phyloP scores from a whole-genome alignment of 2,329 filamentous ascomycete species.

The Nemania sp. region DNA sequence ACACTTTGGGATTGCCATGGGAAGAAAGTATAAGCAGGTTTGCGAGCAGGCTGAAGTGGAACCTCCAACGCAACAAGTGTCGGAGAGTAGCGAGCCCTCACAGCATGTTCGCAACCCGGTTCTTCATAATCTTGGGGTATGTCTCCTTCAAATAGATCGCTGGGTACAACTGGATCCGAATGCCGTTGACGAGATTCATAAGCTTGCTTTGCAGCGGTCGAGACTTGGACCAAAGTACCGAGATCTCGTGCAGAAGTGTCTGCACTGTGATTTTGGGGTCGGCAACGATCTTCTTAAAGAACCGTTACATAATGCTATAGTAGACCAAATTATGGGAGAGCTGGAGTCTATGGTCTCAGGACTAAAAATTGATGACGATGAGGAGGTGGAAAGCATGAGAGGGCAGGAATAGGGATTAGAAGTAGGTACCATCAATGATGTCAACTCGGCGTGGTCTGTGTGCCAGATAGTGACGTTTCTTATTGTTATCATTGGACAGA shows the following conservation, averaged over 20 bases:
- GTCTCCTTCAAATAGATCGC: not conserved
- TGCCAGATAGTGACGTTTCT: too few species aligned
- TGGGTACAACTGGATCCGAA: not conserved
- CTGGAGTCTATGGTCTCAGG: not conserved
- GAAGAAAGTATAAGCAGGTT: not conserved
- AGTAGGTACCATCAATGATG: too few species aligned
- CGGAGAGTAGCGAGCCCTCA: not conserved
- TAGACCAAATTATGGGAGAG: not conserved
- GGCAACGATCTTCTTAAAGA: not conserved
- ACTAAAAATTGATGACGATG: not conserved
- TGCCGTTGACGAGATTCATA: not conserved
- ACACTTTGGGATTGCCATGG: not conserved
- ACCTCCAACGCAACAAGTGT: not conserved
- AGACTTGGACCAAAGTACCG: not conserved
- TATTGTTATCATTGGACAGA: too few species aligned
- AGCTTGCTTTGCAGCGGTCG: not conserved
- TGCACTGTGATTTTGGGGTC: slow-evolving; percentile 1
- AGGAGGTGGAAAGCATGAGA: not conserved
- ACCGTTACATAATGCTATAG: not conserved
- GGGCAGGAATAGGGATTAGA: not conserved
- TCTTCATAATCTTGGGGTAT: slow-evolving; percentile 1
- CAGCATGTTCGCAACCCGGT: not conserved
- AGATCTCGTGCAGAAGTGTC: slow-evolving; percentile 5
- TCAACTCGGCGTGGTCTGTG: too few species aligned
- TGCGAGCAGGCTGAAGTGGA: not conserved